phyloP scores from a whole-genome alignment of 83 land plant species.

The Diphasiastrum complanatum region DNA sequence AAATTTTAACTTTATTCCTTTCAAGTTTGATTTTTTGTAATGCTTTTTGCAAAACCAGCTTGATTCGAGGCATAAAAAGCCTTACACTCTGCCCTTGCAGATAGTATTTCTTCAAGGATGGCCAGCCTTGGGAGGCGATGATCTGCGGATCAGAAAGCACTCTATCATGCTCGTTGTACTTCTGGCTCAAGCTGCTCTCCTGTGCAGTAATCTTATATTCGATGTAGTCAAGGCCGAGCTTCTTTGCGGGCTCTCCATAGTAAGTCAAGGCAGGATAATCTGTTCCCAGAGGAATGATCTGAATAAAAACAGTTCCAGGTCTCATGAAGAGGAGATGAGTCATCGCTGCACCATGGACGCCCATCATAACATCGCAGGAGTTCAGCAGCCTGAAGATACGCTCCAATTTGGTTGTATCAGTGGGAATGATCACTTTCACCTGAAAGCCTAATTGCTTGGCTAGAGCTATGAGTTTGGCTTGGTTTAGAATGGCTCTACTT shows the following conservation, averaged over 20 bases:
- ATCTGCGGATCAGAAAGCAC: conserved; percentile 48
- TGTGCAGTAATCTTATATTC: conserved; percentile 46
- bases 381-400: conserved; percentile 45
- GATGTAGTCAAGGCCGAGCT: conserved; percentile 68
- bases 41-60: too few relatives aligned
- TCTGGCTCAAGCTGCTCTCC: conserved; percentile 65
- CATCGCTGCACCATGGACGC: conserved; percentile 94
- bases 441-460: conserved; percentile 47
- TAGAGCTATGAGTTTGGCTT: conserved; percentile 34
- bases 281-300: conserved; percentile 74
- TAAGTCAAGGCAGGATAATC: conserved; percentile 79
- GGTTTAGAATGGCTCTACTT: conserved; percentile 53
- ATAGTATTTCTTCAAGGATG: conserved; percentile 61
- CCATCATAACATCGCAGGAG: conserved; percentile 59
- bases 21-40: too few relatives aligned
- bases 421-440: conserved; percentile 50
- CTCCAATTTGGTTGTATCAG: conserved; percentile 49
- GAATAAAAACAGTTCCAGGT: conserved; percentile 75
- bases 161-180: conserved; percentile 46
- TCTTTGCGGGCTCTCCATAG: conserved; percentile 81
- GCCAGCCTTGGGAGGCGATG: conserved; percentile 58
- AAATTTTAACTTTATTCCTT: too few relatives aligned
- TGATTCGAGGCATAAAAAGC: conserved; percentile 30
- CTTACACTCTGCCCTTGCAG: conserved; percentile 58
- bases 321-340: conserved; percentile 87